Evolutionary conservation across 2,329 filamentous ascomycete genomes (phyloP), one percentile per base, ranked within the genome.

Genomic region (Claviceps africana): DNA sequence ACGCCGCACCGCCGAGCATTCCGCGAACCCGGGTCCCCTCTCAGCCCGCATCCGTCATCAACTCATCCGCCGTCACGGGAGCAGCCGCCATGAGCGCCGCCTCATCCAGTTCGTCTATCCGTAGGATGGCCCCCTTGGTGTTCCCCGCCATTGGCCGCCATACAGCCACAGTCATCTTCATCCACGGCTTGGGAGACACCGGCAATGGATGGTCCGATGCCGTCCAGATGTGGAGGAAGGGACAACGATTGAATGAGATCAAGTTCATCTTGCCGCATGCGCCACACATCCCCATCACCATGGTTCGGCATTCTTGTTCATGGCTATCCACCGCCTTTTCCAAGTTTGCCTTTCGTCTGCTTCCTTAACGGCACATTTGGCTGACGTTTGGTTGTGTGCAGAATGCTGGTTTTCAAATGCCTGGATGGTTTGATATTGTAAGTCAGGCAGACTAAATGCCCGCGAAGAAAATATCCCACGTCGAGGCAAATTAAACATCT

Each of bases 211-310:
- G 87, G 90, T 78, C 85, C 45, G 82, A 81, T 53, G 79, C 93
- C 21, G 88, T 93, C 33, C 84, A 95, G 72, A 88, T 91, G 68
- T 96, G 86, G 85, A 82, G 88, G 52, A 77, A 83, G 35, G 79
- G 86, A 50, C 79, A 82, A 66, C 83, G 84, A 63, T 88, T 97
- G 57, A 81, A 89, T 53, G 86, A 96, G 69, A 87, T 95, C 65
- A 86, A 91, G 64, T 97, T 97, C 68, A 81, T 98, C 63, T 84
- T 98, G 67, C 93, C 93, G 17, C 87, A 95, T 71, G 93, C 93
- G 30, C 89, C 91, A 5, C 71, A 69, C 39, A 93, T 95, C 51
- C 88, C 89, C 33, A 88, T 96, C 64, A 90, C 88, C n/a, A 74
- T 68, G 55, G 67, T 70, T 51, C 55, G 66, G 61, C 48, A 3